Evolutionary conservation across 345 rosid species (phyloP).

Genomic region (Eucalyptus pumila): DNA sequence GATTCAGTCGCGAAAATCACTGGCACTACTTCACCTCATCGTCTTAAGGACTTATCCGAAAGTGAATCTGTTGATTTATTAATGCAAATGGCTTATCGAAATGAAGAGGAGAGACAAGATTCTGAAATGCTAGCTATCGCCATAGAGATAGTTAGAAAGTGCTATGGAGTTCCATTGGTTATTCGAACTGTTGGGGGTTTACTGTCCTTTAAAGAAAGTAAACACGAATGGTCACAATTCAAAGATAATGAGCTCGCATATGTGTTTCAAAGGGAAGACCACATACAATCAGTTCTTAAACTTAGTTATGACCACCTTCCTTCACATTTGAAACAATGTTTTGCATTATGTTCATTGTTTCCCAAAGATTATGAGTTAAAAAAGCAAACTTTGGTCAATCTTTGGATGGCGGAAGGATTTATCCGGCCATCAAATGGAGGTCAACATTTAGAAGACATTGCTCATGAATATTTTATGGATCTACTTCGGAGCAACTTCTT

Average conservation of each 20-base stretch:
- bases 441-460: too few species aligned
- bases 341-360: too few species aligned
- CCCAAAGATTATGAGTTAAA: too few species aligned
- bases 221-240: rapidly evolving
- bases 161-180: neutral
- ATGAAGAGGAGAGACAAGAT: neutral
- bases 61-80: rapidly evolving
- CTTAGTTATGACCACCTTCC: too few species aligned
- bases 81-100: neutral
- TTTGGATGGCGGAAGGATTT: too few species aligned
- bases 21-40: rapidly evolving
- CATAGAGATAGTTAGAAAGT: rapidly evolving
- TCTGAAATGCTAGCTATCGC: rapidly evolving
- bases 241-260: rapidly evolving
- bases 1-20: too few species aligned
- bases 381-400: rapidly evolving
- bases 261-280: rapidly evolving
- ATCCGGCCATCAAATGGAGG: rapidly evolving
- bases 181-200: neutral
- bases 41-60: rapidly evolving
- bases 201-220: rapidly evolving
- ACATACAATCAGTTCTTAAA: rapidly evolving
- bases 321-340: too few species aligned
- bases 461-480: too few species aligned
- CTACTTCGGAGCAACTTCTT: rapidly evolving